These are phyloP conservation scores for Plenodomus lindquistii DNA, from an alignment of 2,329 filamentous ascomycete species.

Conservation along the genomic window DNA sequence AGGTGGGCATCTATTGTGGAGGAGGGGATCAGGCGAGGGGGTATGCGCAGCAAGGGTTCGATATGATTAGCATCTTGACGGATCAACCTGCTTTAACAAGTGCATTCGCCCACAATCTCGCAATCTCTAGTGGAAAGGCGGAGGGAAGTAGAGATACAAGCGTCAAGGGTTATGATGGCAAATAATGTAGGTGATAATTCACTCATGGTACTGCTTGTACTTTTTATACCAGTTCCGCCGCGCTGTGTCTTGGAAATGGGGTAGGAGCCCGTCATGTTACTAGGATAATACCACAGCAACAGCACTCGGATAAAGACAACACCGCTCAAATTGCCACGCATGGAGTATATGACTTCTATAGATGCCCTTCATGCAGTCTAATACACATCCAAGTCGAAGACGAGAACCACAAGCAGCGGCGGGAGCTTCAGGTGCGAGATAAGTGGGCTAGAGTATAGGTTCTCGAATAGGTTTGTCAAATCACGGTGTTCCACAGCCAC, in stretches of 20 bases:
- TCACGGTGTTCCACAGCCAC: neutral
- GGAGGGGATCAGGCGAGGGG: slow-evolving; percentile 55
- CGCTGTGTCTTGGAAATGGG: neutral
- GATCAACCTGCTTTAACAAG: slow-evolving; percentile 52
- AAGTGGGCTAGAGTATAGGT: neutral
- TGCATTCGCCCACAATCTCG: slow-evolving; percentile 43
- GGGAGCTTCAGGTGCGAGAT: neutral
- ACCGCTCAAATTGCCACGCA: slow-evolving; percentile 1
- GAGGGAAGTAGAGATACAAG: slow-evolving; percentile 12
- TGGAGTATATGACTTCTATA: slow-evolving; percentile 10
- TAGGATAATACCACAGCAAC: neutral
- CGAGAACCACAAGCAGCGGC: neutral
- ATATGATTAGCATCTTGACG: slow-evolving; percentile 55
- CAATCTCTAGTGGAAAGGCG: slow-evolving; percentile 34
- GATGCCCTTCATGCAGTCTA: neutral
- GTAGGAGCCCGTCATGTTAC: neutral
- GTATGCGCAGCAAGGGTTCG: slow-evolving; percentile 59
- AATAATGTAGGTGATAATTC: neutral
- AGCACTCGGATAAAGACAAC: neutral
- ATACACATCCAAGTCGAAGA: neutral
- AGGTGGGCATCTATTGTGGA: slow-evolving; percentile 59
- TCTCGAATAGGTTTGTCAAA: neutral
- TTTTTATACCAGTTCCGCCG: neutral
- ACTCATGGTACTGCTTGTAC: neutral
- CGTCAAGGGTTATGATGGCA: slow-evolving; percentile 30